Conservation (phyloP, 306 rosid species). For the Fagus sylvatica region DNA sequence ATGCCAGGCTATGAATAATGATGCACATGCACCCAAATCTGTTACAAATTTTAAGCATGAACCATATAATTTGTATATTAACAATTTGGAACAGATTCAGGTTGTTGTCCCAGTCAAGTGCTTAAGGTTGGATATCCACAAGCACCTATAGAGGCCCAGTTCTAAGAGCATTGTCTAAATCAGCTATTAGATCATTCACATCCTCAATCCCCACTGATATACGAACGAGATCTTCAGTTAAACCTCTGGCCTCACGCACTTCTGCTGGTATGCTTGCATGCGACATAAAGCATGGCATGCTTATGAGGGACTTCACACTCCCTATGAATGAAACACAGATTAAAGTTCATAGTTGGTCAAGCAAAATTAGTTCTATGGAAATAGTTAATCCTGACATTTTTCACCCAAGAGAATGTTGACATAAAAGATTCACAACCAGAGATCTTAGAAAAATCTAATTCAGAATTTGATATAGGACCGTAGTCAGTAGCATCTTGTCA, state of each 20-base stretch:
- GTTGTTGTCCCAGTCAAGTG: background rate
- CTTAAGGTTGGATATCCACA: background rate
- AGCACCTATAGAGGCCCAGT: slow-evolving; percentile 54
- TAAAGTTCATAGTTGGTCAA: background rate
- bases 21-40: too few species aligned
- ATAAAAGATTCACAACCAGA: background rate
- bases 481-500: too few species aligned
- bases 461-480: background rate
- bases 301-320: slow-evolving; percentile 89
- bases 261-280: slow-evolving; percentile 85
- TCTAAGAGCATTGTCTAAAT: slow-evolving; percentile 62
- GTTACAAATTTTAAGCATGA: too few species aligned
- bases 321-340: slow-evolving; percentile 42
- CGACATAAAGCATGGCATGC: slow-evolving; percentile 85
- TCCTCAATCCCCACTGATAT: slow-evolving; percentile 91
- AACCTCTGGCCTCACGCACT: slow-evolving; percentile 80
- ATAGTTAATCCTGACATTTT: background rate
- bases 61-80: background rate
- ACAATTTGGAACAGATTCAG: background rate
- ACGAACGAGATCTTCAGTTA: slow-evolving; percentile 80
- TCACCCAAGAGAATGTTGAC: background rate
- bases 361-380: background rate
- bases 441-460: background rate
- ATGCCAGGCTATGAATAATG: too few species aligned
- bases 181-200: slow-evolving; percentile 72